phyloP scores from a whole-genome alignment of 2,329 filamentous ascomycete species.

The Phaeophleospora eucalypticola region DNA sequence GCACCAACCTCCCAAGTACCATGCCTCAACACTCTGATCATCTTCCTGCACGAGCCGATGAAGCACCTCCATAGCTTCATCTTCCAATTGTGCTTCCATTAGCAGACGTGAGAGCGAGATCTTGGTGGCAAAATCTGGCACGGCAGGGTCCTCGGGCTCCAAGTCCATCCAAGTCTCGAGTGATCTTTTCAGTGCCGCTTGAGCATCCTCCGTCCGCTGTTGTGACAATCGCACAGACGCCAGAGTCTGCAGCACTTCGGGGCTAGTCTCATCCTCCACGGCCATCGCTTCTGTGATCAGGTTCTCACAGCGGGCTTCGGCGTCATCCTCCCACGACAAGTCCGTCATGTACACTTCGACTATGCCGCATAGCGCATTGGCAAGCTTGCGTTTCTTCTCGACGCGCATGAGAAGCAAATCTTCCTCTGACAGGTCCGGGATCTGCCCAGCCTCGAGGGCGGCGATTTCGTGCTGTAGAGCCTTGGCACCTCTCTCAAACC shows the following conservation, averaged over 20 bases:
- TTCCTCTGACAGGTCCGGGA: constrained; percentile 30
- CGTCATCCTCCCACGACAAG: constrained; percentile 70
- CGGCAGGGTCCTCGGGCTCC: constrained; percentile 63
- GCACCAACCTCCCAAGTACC: constrained; percentile 96
- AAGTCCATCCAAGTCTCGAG: constrained; percentile 79
- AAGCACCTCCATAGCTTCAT: constrained; percentile 78
- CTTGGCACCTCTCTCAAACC: constrained; percentile 64
- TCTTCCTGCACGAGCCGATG: constrained; percentile 83
- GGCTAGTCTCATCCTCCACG: constrained; percentile 66
- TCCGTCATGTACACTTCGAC: constrained; percentile 99
- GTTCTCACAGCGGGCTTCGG: constrained; percentile 80
- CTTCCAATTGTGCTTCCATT: constrained; percentile 84
- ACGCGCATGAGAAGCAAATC: constrained; percentile 45
- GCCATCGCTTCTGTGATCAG: constrained; percentile 87
- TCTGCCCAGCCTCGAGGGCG: constrained; percentile 50
- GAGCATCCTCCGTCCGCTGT: constrained; percentile 70
- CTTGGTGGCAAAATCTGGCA: constrained; percentile 82
- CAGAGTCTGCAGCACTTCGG: constrained; percentile 92
- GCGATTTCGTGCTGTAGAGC: constrained; percentile 70
- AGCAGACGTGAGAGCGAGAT: constrained; percentile 80
- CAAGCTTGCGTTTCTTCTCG: constrained; percentile 76
- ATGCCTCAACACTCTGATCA: constrained; percentile 89
- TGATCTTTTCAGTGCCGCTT: constrained; percentile 71
- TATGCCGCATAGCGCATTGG: constrained; percentile 88
- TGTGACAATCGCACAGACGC: constrained; percentile 94